Percentiles rank a stretch among this genome's conserved stretches.
phyloP scores from a whole-genome alignment of 1,284 basidiomycete genomes.

The Mrakiaceae sp. region DNA sequence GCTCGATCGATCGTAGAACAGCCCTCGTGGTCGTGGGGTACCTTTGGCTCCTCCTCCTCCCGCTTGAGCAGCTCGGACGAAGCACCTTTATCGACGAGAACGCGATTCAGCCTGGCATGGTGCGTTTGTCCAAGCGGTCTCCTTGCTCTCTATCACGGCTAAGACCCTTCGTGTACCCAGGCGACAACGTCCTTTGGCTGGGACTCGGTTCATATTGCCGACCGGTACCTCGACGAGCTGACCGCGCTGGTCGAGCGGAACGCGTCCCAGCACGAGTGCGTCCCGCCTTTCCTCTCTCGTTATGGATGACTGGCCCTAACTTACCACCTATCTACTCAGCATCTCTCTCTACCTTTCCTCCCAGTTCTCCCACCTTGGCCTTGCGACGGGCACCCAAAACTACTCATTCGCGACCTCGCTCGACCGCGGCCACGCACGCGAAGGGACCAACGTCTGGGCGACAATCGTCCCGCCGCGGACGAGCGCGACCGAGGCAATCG shows the following conservation, averaged over 20 bases:
- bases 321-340: not conserved
- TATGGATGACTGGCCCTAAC: not conserved
- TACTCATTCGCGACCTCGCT: conserved; percentile 48
- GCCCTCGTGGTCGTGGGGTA: conserved; percentile 52
- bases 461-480: conserved; percentile 69
- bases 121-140: conserved; percentile 29
- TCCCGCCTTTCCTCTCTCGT: conserved; percentile 11
- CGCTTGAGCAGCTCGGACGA: conserved; percentile 52
- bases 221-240: conserved; percentile 57
- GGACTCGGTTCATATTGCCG: conserved; percentile 73
- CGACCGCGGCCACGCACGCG: conserved; percentile 35
- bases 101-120: conserved; percentile 79
- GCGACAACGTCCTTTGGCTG: conserved; percentile 80
- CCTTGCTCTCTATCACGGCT: not conserved
- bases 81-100: conserved; percentile 82
- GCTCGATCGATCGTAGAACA: conserved; percentile 34
- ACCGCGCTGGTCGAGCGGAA: conserved; percentile 53
- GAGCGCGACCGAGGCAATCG: conserved; percentile 79
- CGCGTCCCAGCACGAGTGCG: conserved; percentile 58
- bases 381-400: conserved; percentile 53
- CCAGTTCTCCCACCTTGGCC: conserved; percentile 58
- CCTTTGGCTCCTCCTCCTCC: conserved; percentile 62
- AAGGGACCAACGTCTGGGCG: conserved; percentile 33
- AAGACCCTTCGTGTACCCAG: conserved; percentile 35
- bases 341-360: conserved; percentile 38